A percentile compares a stretch with the other conserved stretches of the same genome.
These are phyloP conservation scores for Sungouiella thailandica DNA, from an alignment of 805 yeast species.

Conservation along the genomic window DNA sequence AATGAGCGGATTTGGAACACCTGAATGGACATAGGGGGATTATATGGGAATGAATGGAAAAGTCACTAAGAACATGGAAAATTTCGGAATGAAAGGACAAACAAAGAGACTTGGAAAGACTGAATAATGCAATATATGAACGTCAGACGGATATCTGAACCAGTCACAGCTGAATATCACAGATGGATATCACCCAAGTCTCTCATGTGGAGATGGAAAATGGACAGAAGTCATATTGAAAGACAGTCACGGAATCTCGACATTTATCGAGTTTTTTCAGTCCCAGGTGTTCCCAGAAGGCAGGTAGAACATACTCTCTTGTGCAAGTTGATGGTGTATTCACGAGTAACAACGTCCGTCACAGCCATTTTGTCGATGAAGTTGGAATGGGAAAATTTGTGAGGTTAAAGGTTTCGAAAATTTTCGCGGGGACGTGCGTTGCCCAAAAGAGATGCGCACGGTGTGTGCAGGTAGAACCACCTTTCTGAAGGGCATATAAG, in stretches of 20 bases:
- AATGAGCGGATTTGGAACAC: background rate
- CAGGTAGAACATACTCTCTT: constrained; percentile 74
- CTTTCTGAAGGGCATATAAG: background rate
- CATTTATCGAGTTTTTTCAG: no score
- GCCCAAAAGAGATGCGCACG: constrained; percentile 1
- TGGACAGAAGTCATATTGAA: no score
- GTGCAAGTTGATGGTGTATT: constrained; percentile 99
- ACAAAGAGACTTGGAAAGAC: background rate
- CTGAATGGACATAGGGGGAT: no score
- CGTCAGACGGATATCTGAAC: no score
- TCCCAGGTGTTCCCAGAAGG: no score
- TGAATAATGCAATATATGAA: background rate
- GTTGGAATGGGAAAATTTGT: constrained; percentile 10
- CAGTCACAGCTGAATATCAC: no score
- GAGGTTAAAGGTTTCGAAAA: constrained; percentile 6
- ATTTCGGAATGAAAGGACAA: no score
- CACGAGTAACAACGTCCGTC: constrained; percentile 99
- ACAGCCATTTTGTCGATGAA: constrained; percentile 60
- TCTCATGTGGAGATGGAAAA: no score
- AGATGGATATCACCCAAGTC: no score
- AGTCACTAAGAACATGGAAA: no score
- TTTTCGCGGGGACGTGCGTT: constrained; percentile 14
- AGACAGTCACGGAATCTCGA: no score
- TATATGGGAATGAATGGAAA: no score
- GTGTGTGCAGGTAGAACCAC: background rate